Base-by-base conservation (phyloP, 1,284 basidiomycete genomes). In the Termitomyces sp. region DNA sequence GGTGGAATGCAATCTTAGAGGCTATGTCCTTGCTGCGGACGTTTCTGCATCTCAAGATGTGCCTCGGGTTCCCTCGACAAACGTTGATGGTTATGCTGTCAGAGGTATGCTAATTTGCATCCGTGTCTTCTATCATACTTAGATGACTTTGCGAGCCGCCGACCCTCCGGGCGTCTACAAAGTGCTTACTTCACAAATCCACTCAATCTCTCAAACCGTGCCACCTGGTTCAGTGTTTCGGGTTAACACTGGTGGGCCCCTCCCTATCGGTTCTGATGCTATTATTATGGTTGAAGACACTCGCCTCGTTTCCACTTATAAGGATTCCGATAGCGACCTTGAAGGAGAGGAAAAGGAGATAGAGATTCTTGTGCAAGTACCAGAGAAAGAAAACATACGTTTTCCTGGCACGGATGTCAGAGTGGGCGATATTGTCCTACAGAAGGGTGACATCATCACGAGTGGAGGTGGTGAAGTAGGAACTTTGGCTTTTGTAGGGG, bases 221-320 rank as follows among this genome's bases (percentile, higher is more conserved):
- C 82, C 84, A 0, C 58, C 64, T 3, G 81, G 78, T 5, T 70
- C 70, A 8, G 77, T 92, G 53, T 90, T 84, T 66, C 83, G 90
- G 43, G 81, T 94, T 67, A 92, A 90, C 69, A 90, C 88, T 0
- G 88, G 91, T 5, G 86, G 82, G 1, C 83, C 89, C 0, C 71
- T 95, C 1, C 93, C 92, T 0, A 65, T 69, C 0, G 90, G 88
- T 1, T 73, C 87, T 6, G 86, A 94, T 65, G 73, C 90, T 0
- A 85, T 94, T 0, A 85, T 95, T 66, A 94, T 94, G 91, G 92
- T 95, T 15, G 92, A 95, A 70, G 92, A 95, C 64, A 94, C 92
- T 0, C 80, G 82, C 52, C 75, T 95, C 10, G 71, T 83, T 12
- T 79, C 80, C 8, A 79, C 78, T 1, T 60, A 70, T 51, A 55